Evolutionary conservation across 345 rosid species (phyloP), one percentile per base, ranked within the genome.

Genomic region (Microthlaspi erraticum): DNA sequence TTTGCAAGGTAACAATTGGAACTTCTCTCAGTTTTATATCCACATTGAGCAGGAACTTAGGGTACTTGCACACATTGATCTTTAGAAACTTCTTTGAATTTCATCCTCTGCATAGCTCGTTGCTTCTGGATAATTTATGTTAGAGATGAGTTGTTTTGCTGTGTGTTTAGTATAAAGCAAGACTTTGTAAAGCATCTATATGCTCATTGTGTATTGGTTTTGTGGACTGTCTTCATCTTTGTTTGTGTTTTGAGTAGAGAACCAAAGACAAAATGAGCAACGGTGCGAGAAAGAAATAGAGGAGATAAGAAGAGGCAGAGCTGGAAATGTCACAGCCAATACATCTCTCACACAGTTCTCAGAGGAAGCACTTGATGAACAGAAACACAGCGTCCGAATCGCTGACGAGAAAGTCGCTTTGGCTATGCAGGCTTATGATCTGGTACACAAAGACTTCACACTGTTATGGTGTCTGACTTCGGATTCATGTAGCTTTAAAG

Each of bases 361-460:
- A 0, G 96, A 91, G 26, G 98, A 89, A 31, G 88, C 86, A 49
- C 81, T 94, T 54, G 99, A 94, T 42, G 97, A 94, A 77, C 99
- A 94, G 80, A 89, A 87, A 78, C 99, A 94, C 83, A 81, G 93
- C 66, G 73, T 91, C 72, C 80, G 99, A 64, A 89, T 94, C 74
- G 99, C 97, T 3, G 97, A 94, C 77, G 99, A 94, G 81, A 94
- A 94, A 77, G 89, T 94, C 45, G 84, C 95, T 1, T 77, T 91
- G 82, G 96, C 98, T 80, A 75, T 79, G 66, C 99, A 94, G 62
- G 92, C 93, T 5, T 94, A 94, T 83, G 99, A 91, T 83, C 78
- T 94, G 89, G 99, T 91, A 84, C 37, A 52, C 41, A 36, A 18
- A 3, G 2, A 55, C 8, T 55, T 33, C 41, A 54, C 42, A 54